A percentile compares a stretch with the other conserved stretches of the same genome.
phyloP scores from a whole-genome alignment of 2,329 filamentous ascomycete species.

The Neurospora sp. region DNA sequence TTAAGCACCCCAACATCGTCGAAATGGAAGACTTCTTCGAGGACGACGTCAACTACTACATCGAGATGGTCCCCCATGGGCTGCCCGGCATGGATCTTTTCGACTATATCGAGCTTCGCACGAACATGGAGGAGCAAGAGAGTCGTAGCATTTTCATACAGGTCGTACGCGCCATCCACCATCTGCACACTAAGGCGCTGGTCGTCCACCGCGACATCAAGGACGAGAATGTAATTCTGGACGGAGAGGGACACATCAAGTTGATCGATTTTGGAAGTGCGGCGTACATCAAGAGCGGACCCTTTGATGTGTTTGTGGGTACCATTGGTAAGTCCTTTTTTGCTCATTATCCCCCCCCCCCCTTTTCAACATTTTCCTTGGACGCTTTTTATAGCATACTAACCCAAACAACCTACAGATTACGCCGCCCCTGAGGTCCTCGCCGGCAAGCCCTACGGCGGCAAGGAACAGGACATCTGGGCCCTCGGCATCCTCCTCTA shows the following conservation, averaged over 20 bases:
- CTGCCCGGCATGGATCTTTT: constrained; percentile 97
- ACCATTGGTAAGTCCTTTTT: constrained; percentile 68
- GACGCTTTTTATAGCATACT: neutral
- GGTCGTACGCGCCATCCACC: constrained; percentile 80
- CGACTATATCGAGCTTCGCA: constrained; percentile 93
- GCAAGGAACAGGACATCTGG: constrained; percentile 98
- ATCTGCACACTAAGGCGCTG: constrained; percentile 79
- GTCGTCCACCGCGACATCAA: constrained; percentile 98
- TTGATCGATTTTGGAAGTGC: constrained; percentile 97
- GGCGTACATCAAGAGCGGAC: constrained; percentile 95
- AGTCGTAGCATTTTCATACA: constrained; percentile 93
- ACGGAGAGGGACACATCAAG: constrained; percentile 92
- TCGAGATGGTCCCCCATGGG: constrained; percentile 94
- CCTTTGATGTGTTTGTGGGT: constrained; percentile 97
- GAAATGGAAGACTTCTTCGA: constrained; percentile 68
- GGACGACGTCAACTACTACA: constrained; percentile 91
- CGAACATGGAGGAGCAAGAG: constrained; percentile 93
- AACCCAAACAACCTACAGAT: constrained; percentile 43
- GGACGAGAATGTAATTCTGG: constrained; percentile 93
- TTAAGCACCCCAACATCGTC: constrained; percentile 59
- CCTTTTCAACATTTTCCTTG: neutral
- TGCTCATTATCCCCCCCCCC: neutral
- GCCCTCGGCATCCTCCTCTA: constrained; percentile 93
- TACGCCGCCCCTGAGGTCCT: constrained; percentile 98
- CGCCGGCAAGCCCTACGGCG: constrained; percentile 81